Conservation (phyloP, 2,329 filamentous ascomycete species). For the Xylaria sp. region DNA sequence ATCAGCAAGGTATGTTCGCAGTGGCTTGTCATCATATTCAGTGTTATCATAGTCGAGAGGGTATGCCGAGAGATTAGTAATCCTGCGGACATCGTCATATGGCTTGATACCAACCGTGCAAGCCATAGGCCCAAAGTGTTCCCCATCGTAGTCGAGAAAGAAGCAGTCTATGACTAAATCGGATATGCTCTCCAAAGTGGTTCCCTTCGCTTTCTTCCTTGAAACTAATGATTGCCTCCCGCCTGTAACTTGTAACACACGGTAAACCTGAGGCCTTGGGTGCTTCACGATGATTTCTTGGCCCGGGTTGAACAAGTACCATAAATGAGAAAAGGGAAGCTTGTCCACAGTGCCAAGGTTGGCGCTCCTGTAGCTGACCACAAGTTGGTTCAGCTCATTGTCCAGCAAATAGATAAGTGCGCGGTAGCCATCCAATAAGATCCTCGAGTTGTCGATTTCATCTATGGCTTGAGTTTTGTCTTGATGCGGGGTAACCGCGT, state of each 20-base stretch:
- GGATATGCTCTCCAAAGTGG: neutral
- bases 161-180: neutral
- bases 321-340: neutral
- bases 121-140: neutral
- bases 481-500: neutral
- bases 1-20: neutral
- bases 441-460: neutral
- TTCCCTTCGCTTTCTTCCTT: neutral
- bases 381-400: neutral
- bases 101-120: neutral
- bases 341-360: neutral
- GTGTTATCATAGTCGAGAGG: neutral
- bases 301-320: neutral
- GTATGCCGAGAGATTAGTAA: neutral
- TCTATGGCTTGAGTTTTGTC: neutral
- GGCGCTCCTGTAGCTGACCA: neutral
- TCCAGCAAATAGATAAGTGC: neutral
- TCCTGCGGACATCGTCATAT: neutral
- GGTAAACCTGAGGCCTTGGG: neutral
- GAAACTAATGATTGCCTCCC: neutral
- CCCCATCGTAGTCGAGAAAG: neutral
- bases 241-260: neutral
- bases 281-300: neutral
- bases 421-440: neutral
- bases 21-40: neutral